A percentile compares a stretch with the other conserved stretches of the same genome.
These are phyloP conservation scores for Croton laevigatus DNA, from an alignment of 441 rosid species.

Conservation along the genomic window DNA sequence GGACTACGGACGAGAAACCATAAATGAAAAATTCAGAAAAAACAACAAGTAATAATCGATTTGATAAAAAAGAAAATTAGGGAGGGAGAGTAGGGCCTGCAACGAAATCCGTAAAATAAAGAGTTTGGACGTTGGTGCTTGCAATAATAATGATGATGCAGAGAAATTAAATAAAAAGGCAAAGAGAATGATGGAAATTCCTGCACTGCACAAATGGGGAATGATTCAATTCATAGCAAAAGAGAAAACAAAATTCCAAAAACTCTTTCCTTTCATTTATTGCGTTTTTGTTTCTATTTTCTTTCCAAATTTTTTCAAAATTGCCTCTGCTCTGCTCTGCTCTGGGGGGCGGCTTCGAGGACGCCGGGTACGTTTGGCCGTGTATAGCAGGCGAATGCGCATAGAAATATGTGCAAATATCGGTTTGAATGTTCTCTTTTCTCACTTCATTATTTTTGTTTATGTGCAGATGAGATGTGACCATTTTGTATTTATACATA, in stretches of 20 bases:
- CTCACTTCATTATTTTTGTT: too few species aligned
- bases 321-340: neutral
- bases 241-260: neutral
- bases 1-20: neutral
- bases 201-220: constrained; percentile 33
- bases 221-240: constrained; percentile 16
- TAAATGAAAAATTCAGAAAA: neutral
- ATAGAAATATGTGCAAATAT: neutral
- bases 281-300: neutral
- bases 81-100: neutral
- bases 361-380: constrained; percentile 29
- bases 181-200: constrained; percentile 38
- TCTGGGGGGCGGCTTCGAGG: constrained; percentile 29
- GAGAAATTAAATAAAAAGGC: constrained; percentile 3
- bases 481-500: too few species aligned
- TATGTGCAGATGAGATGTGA: too few species aligned
- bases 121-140: neutral
- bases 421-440: neutral
- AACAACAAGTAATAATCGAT: neutral
- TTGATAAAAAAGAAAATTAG: neutral
- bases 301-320: neutral
- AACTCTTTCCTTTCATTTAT: neutral
- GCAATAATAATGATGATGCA: constrained; percentile 5
- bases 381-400: constrained; percentile 16
- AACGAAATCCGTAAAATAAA: neutral